phyloP scores from a whole-genome alignment of 176 grass and related monocot genomes.

The Canna indica region DNA sequence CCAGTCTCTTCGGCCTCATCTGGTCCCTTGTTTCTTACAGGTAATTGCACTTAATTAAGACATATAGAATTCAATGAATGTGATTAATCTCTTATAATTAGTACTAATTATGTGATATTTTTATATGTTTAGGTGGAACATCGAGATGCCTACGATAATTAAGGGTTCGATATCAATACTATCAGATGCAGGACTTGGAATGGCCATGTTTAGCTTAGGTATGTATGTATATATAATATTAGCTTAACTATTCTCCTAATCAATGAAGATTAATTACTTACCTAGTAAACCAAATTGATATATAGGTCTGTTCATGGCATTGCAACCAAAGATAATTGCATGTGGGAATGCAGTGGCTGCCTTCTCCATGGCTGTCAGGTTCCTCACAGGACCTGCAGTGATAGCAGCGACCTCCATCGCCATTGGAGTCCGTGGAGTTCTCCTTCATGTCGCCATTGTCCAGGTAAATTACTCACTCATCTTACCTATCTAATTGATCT shows the following conservation, averaged over 20 bases:
- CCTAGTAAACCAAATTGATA: not conserved
- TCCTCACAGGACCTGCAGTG: slow-evolving; percentile 73
- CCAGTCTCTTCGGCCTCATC: slow-evolving; percentile 81
- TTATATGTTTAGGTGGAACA: slow-evolving; percentile 65
- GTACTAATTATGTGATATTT: not conserved
- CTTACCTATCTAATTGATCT: not conserved
- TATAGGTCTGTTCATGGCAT: slow-evolving; percentile 86
- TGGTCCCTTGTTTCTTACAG: slow-evolving; percentile 94
- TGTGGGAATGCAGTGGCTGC: slow-evolving; percentile 77
- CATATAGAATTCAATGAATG: not conserved
- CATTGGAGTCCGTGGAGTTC: slow-evolving; percentile 65
- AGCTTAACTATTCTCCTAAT: not conserved
- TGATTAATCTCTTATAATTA: not conserved
- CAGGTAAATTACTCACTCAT: slow-evolving; percentile 37
- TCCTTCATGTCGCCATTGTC: slow-evolving; percentile 83
- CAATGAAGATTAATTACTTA: not conserved
- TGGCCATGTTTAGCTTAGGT: slow-evolving; percentile 99
- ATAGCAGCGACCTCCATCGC: slow-evolving; percentile 71
- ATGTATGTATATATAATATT: not conserved
- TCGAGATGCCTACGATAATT: slow-evolving; percentile 90
- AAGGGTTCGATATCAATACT: slow-evolving; percentile 91
- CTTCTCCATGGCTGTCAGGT: slow-evolving; percentile 87
- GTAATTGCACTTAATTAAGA: slow-evolving; percentile 8
- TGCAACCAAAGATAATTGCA: slow-evolving; percentile 88
- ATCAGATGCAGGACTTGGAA: slow-evolving; percentile 81